Base-by-base conservation (phyloP, 2,329 filamentous ascomycete genomes). In the Volutella citrinella region DNA sequence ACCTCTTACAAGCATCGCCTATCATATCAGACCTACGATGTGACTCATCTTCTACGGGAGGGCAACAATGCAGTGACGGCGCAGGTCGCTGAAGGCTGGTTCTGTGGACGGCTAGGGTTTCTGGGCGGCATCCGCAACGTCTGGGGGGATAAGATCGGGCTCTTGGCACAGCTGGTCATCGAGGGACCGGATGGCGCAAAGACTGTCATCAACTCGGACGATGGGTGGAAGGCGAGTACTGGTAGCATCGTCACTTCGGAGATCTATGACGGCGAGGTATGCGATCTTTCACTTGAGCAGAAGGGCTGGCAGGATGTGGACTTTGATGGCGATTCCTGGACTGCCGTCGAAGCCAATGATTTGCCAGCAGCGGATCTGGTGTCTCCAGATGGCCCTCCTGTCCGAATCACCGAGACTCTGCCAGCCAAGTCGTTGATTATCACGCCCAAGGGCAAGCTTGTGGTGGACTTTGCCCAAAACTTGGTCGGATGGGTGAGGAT, bases 401-500 rank as follows among this genome's bases (percentile, higher is more conserved):
- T 74, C 1, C 57, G 65, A 15, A 63, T 50, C 32, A 57, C 22
- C 36, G 53, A 46, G 42, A 45, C 50, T 17, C 21, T 57, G 11
- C 60, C 34, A 51, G 61, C 47, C n/a, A 31, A 32, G 12, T 31
- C 38, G 23, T 54, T 63, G 30, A 56, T 56, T 19, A 51, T 43
- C 30, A 56, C 63, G 1, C 56, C 59, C 0, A 60, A 61, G 0
- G 66, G 67, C 3, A 69, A 68, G 40, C 63, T 55, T 0, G 46
- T 75, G 4, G 34, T 76, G 13, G 54, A 78, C 42, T 77, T 78
- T 49, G 74, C 73, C 3, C 74, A 78, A 46, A 78, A 78, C 43
- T 51, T 78, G 0, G 74, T 76, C 2, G 75, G 75, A 3, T 62
- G 62, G 44, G 36, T 75, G 3, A 53, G 55, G 4, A 40, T 77